Percentiles rank a stretch among this genome's conserved stretches.
Evolutionary conservation across 257 asterid genomes (phyloP).

Genomic region (Paulownia fortunei): DNA sequence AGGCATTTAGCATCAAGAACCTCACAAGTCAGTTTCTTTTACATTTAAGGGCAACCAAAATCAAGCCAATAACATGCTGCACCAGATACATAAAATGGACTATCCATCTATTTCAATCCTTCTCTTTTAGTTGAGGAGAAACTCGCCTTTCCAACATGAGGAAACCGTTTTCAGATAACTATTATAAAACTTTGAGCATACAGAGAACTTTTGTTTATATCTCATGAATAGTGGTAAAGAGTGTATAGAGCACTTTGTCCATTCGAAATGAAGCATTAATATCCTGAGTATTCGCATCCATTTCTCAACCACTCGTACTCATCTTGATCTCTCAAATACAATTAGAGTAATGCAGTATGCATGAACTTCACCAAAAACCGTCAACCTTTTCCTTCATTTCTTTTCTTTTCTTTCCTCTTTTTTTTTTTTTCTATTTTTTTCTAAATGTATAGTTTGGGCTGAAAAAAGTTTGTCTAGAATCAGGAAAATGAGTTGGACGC

Average conservation of each 20-base stretch:
- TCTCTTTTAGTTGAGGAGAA: neutral
- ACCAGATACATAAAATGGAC: neutral
- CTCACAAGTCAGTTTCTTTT: no score
- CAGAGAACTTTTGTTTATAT: neutral
- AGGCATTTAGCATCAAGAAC: neutral
- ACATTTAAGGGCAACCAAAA: slow-evolving; percentile 3
- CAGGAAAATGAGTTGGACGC: neutral
- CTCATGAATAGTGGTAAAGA: neutral
- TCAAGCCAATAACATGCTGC: slow-evolving; percentile 7
- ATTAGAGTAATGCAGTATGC: no score
- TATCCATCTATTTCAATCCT: neutral
- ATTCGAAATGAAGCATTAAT: neutral
- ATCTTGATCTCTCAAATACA: neutral
- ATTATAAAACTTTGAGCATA: neutral
- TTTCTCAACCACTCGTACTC: slow-evolving; percentile 7
- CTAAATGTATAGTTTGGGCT: no score
- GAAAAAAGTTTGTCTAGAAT: neutral
- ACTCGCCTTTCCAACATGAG: neutral
- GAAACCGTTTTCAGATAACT: neutral
- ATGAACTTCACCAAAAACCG: no score
- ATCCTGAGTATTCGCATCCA: neutral
- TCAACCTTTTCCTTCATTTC: neutral
- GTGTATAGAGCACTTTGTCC: neutral
- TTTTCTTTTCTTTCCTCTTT: neutral
- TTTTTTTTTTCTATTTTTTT: neutral